These are phyloP conservation scores for Solanum piurae DNA, from an alignment of 257 asterid genomes.

Conservation along the genomic window DNA sequence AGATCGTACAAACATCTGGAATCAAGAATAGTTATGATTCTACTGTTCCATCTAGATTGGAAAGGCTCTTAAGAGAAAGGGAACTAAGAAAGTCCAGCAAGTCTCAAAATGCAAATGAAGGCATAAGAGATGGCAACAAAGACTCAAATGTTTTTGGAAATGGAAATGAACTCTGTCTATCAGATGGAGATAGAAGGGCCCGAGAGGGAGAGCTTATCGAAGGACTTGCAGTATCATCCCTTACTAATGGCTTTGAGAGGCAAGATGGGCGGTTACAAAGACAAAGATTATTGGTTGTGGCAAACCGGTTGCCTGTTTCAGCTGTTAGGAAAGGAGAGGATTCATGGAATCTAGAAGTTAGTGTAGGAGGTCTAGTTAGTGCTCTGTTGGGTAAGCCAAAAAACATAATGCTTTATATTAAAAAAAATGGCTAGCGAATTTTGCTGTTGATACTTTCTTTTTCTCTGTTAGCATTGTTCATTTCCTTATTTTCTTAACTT, in stretches of 20 bases:
- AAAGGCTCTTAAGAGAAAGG: slow-evolving; percentile 64
- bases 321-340: slow-evolving; percentile 70
- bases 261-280: slow-evolving; percentile 33
- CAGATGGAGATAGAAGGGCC: slow-evolving; percentile 32
- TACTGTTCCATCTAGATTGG: slow-evolving; percentile 47
- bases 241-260: slow-evolving; percentile 23
- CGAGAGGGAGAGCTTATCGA: slow-evolving; percentile 37
- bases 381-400: slow-evolving; percentile 64
- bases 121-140: slow-evolving; percentile 30
- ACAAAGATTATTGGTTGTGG: slow-evolving; percentile 73
- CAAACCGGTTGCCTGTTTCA: slow-evolving; percentile 83
- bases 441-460: background rate
- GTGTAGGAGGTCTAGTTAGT: slow-evolving; percentile 82
- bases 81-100: slow-evolving; percentile 53
- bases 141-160: slow-evolving; percentile 23
- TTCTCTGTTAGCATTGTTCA: background rate
- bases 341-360: slow-evolving; percentile 69
- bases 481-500: background rate
- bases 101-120: slow-evolving; percentile 35
- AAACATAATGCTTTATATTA: background rate
- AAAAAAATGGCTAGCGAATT: background rate
- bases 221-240: slow-evolving; percentile 16
- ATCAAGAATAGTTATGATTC: slow-evolving; percentile 17
- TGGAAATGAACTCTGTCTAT: slow-evolving; percentile 20
- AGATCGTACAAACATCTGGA: slow-evolving; percentile 20